Conservation (phyloP, 768 basidiomycete genomes). For the Cystobasidiopsis lactophilus region DNA sequence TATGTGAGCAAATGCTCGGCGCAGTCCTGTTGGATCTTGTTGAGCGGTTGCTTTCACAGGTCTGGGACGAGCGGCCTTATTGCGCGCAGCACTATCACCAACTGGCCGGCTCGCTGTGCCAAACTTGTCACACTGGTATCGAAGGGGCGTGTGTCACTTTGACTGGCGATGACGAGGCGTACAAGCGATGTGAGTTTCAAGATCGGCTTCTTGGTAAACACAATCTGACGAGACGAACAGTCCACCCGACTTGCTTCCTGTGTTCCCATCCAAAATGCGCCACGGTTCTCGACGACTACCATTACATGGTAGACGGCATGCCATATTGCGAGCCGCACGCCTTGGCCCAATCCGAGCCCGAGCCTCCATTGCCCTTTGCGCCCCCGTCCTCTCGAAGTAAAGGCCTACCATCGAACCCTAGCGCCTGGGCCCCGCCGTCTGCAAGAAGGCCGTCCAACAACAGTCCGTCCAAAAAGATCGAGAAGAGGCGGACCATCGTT, state of each 20-base stretch:
- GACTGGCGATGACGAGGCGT: conserved; percentile 16
- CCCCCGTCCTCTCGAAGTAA: neutral
- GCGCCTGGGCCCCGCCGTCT: neutral
- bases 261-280: conserved; percentile 14
- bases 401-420: neutral
- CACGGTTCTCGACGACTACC: conserved; percentile 14
- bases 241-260: conserved; percentile 18
- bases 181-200: conserved; percentile 18
- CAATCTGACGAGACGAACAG: conserved; percentile 3
- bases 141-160: conserved; percentile 19
- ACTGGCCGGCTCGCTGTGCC: conserved; percentile 18
- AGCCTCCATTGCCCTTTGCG: too few species aligned
- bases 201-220: neutral
- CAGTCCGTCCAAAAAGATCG: neutral
- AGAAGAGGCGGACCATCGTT: conserved; percentile 9
- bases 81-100: conserved; percentile 18
- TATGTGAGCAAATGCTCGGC: conserved; percentile 15
- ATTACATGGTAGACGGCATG: conserved; percentile 16
- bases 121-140: conserved; percentile 11
- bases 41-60: neutral
- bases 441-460: neutral
- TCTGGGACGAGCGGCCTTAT: conserved; percentile 13
- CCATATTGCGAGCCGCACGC: conserved; percentile 19
- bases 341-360: neutral
- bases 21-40: neutral